These are phyloP conservation scores for Colletotrichum cuscutae DNA, from an alignment of 2,329 filamentous ascomycete species.

Conservation along the genomic window DNA sequence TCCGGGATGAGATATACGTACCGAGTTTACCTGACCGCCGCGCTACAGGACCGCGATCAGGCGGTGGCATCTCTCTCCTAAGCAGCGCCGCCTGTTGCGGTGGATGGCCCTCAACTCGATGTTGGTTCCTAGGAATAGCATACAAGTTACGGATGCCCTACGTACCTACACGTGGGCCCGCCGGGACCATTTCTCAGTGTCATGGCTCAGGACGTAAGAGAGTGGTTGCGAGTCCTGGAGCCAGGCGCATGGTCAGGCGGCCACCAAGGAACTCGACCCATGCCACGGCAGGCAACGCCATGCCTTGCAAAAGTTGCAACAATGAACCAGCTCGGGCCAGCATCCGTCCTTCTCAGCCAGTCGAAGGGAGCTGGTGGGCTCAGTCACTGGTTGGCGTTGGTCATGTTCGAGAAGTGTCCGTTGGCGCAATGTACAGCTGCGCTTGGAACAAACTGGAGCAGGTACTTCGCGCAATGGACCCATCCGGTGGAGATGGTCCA, in stretches of 20 bases:
- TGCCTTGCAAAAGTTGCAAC: not conserved
- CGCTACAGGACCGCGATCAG: slow-evolving; percentile 8
- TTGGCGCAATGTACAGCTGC: slow-evolving; percentile 2
- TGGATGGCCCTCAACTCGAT: not conserved
- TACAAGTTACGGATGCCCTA: not conserved
- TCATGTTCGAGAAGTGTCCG: slow-evolving; percentile 8
- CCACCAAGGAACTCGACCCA: not conserved
- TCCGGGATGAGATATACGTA: not conserved
- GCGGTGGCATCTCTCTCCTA: not conserved
- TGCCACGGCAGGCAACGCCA: not conserved
- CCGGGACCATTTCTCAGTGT: not conserved
- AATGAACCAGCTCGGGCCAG: not conserved
- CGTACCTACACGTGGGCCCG: slow-evolving; percentile 2
- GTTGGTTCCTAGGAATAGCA: not conserved
- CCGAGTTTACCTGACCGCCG: slow-evolving; percentile 17
- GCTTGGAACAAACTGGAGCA: not conserved
- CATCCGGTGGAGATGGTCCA: slow-evolving; percentile 22
- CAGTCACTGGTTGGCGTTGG: slow-evolving; percentile 3
- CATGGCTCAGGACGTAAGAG: not conserved
- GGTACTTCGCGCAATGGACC: not conserved
- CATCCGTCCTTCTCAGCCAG: slow-evolving; percentile 6
- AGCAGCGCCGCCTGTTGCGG: not conserved
- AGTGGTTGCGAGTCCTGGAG: not conserved
- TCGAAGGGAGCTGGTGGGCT: not conserved
- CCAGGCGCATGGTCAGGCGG: slow-evolving; percentile 7